These are phyloP conservation scores for Eugenia klotzschiana DNA, from an alignment of 441 rosid species.

Conservation along the genomic window DNA sequence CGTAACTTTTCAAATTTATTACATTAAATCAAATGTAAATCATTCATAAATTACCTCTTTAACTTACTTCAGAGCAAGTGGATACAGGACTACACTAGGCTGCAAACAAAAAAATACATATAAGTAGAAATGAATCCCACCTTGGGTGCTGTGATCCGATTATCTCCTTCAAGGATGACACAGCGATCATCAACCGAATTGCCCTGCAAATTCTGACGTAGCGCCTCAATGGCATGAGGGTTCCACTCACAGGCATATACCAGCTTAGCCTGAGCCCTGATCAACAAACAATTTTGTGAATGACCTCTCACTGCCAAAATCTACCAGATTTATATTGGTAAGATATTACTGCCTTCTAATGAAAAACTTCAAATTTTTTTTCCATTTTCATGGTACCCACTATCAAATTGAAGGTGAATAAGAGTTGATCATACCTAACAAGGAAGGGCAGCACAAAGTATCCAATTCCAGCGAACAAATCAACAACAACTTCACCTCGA, in stretches of 20 bases:
- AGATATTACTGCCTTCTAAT: neutral
- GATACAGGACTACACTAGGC: neutral
- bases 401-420: neutral
- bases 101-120: neutral
- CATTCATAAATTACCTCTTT: neutral
- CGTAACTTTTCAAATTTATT: neutral
- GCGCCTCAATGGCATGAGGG: slow-evolving; percentile 78
- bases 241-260: slow-evolving; percentile 98
- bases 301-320: neutral
- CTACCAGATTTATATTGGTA: neutral
- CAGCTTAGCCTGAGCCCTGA: slow-evolving; percentile 72
- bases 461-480: slow-evolving; percentile 89
- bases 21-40: neutral
- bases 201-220: slow-evolving; percentile 45
- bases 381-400: neutral
- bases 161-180: slow-evolving; percentile 78
- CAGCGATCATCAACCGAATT: slow-evolving; percentile 70
- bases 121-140: slow-evolving; percentile 17
- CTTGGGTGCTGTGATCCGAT: slow-evolving; percentile 54
- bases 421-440: slow-evolving; percentile 40
- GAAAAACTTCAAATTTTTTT: neutral
- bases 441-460: slow-evolving; percentile 82
- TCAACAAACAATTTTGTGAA: slow-evolving; percentile 5
- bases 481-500: slow-evolving; percentile 57
- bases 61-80: neutral